A percentile compares a stretch with the other conserved stretches of the same genome.
These are phyloP conservation scores for Kickxella alabastrina DNA, from an alignment of 192 early-diverging fungal genomes.

Conservation along the genomic window DNA sequence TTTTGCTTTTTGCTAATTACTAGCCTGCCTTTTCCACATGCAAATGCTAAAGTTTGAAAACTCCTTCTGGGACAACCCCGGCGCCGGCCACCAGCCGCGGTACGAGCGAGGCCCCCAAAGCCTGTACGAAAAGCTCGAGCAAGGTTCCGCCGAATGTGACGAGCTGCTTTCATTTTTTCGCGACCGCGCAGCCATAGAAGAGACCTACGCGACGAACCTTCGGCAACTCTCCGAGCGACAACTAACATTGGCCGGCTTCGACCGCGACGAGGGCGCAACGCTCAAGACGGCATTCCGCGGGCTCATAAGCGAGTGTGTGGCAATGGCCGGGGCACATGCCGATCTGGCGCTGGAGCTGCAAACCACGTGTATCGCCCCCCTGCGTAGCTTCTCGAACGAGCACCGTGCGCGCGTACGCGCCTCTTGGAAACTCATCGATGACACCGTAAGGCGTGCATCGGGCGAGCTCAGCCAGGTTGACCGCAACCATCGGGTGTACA, in stretches of 20 bases:
- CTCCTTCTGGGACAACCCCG: conserved; percentile 54
- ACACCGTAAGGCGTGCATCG: conserved; percentile 34
- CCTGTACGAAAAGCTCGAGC: conserved; percentile 48
- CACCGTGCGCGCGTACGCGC: conserved; percentile 42
- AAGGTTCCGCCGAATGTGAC: conserved; percentile 42
- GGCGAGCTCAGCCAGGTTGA: conserved; percentile 42
- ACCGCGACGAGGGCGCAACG: conserved; percentile 51
- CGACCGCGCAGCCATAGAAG: conserved; percentile 45
- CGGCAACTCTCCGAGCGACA: conserved; percentile 34
- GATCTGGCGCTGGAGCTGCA: conserved; percentile 44
- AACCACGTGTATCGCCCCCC: conserved; percentile 39
- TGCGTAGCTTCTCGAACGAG: conserved; percentile 45
- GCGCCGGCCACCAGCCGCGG: conserved; percentile 38
- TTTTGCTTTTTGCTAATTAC: too few relatives aligned
- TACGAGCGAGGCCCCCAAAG: conserved; percentile 46
- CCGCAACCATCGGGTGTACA: conserved; percentile 43
- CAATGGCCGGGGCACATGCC: conserved; percentile 30
- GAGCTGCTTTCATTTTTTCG: conserved; percentile 45
- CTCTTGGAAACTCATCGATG: conserved; percentile 49
- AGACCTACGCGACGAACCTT: conserved; percentile 40
- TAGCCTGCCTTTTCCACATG: background rate
- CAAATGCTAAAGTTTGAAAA: conserved; percentile 52
- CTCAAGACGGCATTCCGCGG: conserved; percentile 49
- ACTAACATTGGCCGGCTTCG: conserved; percentile 31
- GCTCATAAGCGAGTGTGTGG: conserved; percentile 39